Conservation (phyloP, 805 yeast species). For the Candida palmyrensis region DNA sequence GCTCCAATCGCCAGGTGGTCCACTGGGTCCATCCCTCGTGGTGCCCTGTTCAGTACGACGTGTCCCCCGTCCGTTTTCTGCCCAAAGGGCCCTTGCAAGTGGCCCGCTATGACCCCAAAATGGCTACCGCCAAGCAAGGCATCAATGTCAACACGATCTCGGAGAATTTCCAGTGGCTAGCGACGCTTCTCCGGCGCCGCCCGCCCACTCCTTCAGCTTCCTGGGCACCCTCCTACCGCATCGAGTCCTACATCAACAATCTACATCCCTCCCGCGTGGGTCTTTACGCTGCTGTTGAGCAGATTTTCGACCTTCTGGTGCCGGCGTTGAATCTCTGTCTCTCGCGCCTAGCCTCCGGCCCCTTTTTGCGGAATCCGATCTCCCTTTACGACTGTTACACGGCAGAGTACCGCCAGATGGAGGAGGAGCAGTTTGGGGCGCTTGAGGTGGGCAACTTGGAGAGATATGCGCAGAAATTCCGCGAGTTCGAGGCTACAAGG, state of each 20-base stretch:
- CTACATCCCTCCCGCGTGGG: slow-evolving; percentile 26
- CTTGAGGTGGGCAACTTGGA: slow-evolving; percentile 7
- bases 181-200: slow-evolving; percentile 15
- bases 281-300: slow-evolving; percentile 26
- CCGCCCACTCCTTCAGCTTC: too few relatives aligned
- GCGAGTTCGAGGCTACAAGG: slow-evolving; percentile 3
- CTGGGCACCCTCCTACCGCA: slow-evolving; percentile 8
- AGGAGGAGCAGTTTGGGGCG: slow-evolving; percentile 3
- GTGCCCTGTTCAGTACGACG: slow-evolving; percentile 28
- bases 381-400: slow-evolving; percentile 12
- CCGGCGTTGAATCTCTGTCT: slow-evolving; percentile 29
- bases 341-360: slow-evolving; percentile 16
- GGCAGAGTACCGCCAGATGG: slow-evolving; percentile 10
- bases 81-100: background rate
- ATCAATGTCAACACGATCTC: slow-evolving; percentile 14
- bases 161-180: slow-evolving; percentile 34
- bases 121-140: slow-evolving; percentile 8
- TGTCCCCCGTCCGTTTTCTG: slow-evolving; percentile 13
- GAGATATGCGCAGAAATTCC: slow-evolving; percentile 6
- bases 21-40: slow-evolving; percentile 40
- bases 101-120: background rate
- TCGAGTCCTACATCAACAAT: slow-evolving; percentile 36
- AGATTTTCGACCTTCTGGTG: slow-evolving; percentile 20
- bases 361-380: slow-evolving; percentile 11
- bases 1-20: slow-evolving; percentile 28